phyloP scores from a whole-genome alignment of 140 eudicot species.

The Cichorium intybus region DNA sequence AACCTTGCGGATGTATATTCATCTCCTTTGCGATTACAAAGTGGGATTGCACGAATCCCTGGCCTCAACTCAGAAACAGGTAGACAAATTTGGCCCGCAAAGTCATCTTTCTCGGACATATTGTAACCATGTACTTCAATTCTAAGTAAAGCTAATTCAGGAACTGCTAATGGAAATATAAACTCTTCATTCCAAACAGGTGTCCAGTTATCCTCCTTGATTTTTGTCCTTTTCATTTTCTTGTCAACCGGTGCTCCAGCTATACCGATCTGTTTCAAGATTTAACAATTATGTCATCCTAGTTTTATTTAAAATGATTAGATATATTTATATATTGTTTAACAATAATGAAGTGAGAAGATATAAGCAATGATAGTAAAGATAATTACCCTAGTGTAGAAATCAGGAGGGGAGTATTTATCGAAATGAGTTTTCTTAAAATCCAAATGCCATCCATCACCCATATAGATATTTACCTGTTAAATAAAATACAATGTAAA shows the following conservation, averaged over 20 bases:
- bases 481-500: slow-evolving; percentile 15
- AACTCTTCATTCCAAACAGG: slow-evolving; percentile 68
- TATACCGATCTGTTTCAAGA: slow-evolving; percentile 31
- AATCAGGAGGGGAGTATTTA: slow-evolving; percentile 43
- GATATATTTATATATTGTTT: no score
- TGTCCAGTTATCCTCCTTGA: slow-evolving; percentile 48
- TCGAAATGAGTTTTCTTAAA: slow-evolving; percentile 42
- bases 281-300: no score
- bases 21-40: slow-evolving; percentile 51
- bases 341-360: no score
- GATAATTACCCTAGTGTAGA: slow-evolving; percentile 36
- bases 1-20: slow-evolving; percentile 58
- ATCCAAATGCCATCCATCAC: slow-evolving; percentile 50
- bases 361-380: not conserved
- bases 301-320: no score
- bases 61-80: slow-evolving; percentile 67
- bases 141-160: slow-evolving; percentile 60
- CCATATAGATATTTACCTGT: slow-evolving; percentile 42
- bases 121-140: slow-evolving; percentile 58
- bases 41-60: slow-evolving; percentile 60
- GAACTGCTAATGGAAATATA: slow-evolving; percentile 50
- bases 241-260: slow-evolving; percentile 49
- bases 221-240: slow-evolving; percentile 41
- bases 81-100: slow-evolving; percentile 61
- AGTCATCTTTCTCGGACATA: slow-evolving; percentile 48